phyloP scores from a whole-genome alignment of 2,329 filamentous ascomycete genomes.

The Fusarium decemcellulare region DNA sequence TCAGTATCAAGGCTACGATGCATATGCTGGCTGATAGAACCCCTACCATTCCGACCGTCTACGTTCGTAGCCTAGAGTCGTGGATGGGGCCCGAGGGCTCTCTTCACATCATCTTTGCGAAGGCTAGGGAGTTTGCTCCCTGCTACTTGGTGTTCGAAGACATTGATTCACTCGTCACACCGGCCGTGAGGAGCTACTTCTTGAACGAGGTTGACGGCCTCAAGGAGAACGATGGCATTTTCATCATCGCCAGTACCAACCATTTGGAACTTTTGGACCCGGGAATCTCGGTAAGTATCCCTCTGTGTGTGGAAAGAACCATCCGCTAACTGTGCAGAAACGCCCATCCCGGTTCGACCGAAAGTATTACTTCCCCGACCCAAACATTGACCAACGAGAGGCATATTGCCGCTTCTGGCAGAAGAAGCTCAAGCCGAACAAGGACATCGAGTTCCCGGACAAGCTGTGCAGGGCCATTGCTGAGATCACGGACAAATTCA shows the following conservation, averaged over 20 bases:
- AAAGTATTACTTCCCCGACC: conserved; percentile 76
- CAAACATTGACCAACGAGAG: conserved; percentile 66
- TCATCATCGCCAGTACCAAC: conserved; percentile 78
- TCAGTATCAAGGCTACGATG: conserved; percentile 80
- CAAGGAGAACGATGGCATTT: conserved; percentile 77
- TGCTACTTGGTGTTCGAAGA: conserved; percentile 82
- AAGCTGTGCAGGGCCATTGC: conserved; percentile 71
- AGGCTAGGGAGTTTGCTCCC: conserved; percentile 74
- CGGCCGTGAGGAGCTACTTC: conserved; percentile 75
- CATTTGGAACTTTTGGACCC: conserved; percentile 77
- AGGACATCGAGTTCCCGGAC: conserved; percentile 72
- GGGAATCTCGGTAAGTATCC: conserved; percentile 66
- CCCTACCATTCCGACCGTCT: conserved; percentile 70
- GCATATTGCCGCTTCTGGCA: conserved; percentile 77
- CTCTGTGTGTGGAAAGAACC: no score
- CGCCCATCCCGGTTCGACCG: conserved; percentile 76
- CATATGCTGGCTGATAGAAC: conserved; percentile 69
- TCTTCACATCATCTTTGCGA: conserved; percentile 68
- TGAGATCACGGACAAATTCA: conserved; percentile 74
- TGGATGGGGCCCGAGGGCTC: conserved; percentile 69
- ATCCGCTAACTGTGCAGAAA: conserved; percentile 58
- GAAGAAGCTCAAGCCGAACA: conserved; percentile 67
- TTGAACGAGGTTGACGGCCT: conserved; percentile 81
- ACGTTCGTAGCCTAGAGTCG: conserved; percentile 66
- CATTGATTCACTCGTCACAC: conserved; percentile 75